phyloP scores from a whole-genome alignment of 768 basidiomycete species.

The Rhizopogon vinicolor region DNA sequence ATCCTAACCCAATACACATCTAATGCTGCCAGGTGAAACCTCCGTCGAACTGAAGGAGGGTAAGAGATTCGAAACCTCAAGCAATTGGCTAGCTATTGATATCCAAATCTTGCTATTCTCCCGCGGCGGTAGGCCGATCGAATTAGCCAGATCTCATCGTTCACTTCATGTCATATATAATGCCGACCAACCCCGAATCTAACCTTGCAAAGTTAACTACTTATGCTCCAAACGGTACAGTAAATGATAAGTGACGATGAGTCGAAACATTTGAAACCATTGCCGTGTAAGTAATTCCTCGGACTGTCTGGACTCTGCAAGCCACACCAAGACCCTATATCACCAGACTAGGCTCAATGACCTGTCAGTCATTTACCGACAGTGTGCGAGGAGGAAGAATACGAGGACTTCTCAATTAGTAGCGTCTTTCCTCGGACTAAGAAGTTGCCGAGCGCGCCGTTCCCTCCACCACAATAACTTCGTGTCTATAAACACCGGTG shows the following conservation, averaged over 20 bases:
- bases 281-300: not conserved
- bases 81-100: conserved; percentile 4
- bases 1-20: not conserved
- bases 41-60: not conserved
- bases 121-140: conserved; percentile 29
- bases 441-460: not conserved
- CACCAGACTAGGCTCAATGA: conserved; percentile 15
- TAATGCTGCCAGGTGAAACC: not conserved
- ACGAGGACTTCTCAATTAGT: not conserved
- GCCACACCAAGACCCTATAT: conserved; percentile 4
- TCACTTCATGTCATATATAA: conserved; percentile 11
- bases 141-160: conserved; percentile 11
- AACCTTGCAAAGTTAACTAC: not conserved
- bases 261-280: not conserved
- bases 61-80: not conserved
- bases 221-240: not conserved
- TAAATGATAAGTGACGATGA: not conserved
- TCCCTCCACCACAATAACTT: not conserved
- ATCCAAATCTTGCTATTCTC: conserved; percentile 9
- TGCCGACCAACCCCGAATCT: not conserved
- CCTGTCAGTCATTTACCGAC: conserved; percentile 12
- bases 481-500: too few species aligned
- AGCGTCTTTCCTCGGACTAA: not conserved
- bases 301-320: not conserved
- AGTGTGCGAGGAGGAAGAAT: not conserved